phyloP scores from a whole-genome alignment of 371 early-diverging fungal species.

The Zychaea mexicana region DNA sequence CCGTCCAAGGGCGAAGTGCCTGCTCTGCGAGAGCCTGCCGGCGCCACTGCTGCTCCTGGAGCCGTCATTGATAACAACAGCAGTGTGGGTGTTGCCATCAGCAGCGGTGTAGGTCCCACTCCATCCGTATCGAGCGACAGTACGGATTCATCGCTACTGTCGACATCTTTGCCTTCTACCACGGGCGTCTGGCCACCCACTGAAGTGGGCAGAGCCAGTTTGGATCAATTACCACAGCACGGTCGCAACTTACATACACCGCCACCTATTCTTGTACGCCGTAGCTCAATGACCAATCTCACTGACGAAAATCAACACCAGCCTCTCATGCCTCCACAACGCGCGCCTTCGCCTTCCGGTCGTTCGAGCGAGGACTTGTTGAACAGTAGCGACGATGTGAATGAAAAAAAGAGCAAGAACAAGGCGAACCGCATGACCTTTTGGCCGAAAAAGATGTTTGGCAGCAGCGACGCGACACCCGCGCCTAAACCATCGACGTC shows the following conservation, averaged over 20 bases:
- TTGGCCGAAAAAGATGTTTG: constrained; percentile 53
- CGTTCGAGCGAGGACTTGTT: constrained; percentile 18
- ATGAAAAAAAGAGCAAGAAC: constrained; percentile 43
- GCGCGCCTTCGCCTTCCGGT: constrained; percentile 5
- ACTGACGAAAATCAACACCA: constrained; percentile 11
- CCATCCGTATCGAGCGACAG: constrained; percentile 24
- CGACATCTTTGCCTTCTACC: constrained; percentile 15
- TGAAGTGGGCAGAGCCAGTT: constrained; percentile 2
- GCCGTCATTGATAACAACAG: neutral
- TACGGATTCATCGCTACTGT: constrained; percentile 22
- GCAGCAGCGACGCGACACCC: constrained; percentile 19
- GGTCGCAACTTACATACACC: constrained; percentile 26
- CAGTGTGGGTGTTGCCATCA: constrained; percentile 24
- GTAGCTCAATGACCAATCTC: constrained; percentile 43
- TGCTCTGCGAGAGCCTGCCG: constrained; percentile 13
- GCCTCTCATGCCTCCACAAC: constrained; percentile 4
- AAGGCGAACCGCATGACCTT: constrained; percentile 55
- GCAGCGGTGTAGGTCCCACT: constrained; percentile 12
- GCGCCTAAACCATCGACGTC: constrained; percentile 4
- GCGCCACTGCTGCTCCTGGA: neutral
- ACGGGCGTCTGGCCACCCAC: neutral
- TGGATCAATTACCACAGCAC: constrained; percentile 9
- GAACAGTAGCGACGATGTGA: constrained; percentile 4
- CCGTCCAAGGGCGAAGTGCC: constrained; percentile 30
- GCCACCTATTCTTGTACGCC: constrained; percentile 31